These are phyloP conservation scores for Penicillium fimorum DNA, from an alignment of 495 filamentous ascomycete species.

Conservation along the genomic window DNA sequence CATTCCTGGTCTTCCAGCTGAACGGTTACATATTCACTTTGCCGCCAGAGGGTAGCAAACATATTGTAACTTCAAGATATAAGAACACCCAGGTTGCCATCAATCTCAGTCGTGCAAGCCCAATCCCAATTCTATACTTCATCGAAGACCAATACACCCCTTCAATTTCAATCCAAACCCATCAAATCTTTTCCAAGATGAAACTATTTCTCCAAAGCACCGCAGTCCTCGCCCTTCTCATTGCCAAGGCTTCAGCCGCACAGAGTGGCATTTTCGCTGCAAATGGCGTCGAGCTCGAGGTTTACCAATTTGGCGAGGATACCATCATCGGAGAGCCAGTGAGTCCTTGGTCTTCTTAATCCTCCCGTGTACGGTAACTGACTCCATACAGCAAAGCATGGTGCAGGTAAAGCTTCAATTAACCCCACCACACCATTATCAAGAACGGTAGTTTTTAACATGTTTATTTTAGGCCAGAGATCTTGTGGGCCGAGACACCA, in stretches of 20 bases:
- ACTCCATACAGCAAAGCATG: not conserved
- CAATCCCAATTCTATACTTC: not conserved
- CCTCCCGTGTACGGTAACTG: not conserved
- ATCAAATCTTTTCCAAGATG: not conserved
- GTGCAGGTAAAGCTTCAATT: not conserved
- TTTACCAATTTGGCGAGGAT: not conserved
- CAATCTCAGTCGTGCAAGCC: not conserved
- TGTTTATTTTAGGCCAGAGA: not conserved
- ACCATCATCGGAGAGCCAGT: constrained; percentile 1
- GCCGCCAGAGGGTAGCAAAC: not conserved
- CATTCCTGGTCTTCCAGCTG: not conserved
- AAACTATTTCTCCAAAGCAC: not conserved
- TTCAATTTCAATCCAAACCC: not conserved
- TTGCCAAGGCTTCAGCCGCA: not conserved
- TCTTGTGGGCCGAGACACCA: constrained; percentile 4
- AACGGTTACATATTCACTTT: not conserved
- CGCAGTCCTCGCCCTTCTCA: not conserved
- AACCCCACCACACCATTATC: not conserved
- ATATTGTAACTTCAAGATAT: not conserved
- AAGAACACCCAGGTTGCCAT: not conserved
- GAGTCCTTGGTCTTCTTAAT: not conserved
- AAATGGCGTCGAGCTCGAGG: constrained; percentile 2
- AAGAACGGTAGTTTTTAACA: not conserved
- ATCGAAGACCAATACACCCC: not conserved
- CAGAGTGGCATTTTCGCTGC: not conserved